phyloP scores from a whole-genome alignment of 768 basidiomycete species.

The Daedalea quercina region DNA sequence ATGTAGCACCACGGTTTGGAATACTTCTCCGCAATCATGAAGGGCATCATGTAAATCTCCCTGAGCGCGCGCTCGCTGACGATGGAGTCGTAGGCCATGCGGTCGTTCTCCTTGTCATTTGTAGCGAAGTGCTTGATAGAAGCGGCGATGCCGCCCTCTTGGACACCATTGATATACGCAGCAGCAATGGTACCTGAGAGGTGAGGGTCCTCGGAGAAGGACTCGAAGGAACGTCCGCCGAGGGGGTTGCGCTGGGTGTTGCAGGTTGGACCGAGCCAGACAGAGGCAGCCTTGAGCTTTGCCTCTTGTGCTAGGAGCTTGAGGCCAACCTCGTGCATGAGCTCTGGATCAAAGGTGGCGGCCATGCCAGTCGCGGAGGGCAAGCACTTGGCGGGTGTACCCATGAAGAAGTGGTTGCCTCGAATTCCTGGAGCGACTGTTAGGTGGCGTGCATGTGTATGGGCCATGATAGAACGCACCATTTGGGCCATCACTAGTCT shows the following conservation, averaged over 20 bases:
- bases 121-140: slow-evolving; percentile 80
- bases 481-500: slow-evolving; percentile 80
- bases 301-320: slow-evolving; percentile 68
- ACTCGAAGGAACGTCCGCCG: slow-evolving; percentile 61
- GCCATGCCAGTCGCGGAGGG: slow-evolving; percentile 73
- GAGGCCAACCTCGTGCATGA: slow-evolving; percentile 54
- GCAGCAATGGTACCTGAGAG: slow-evolving; percentile 67
- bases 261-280: slow-evolving; percentile 75
- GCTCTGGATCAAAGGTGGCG: slow-evolving; percentile 64
- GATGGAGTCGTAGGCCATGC: slow-evolving; percentile 51
- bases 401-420: slow-evolving; percentile 76
- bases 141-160: slow-evolving; percentile 67
- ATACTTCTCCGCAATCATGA: slow-evolving; percentile 48
- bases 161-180: slow-evolving; percentile 71
- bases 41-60: slow-evolving; percentile 59
- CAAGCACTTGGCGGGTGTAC: slow-evolving; percentile 73
- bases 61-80: slow-evolving; percentile 44
- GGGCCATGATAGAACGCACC: slow-evolving; percentile 31
- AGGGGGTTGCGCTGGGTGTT: slow-evolving; percentile 80
- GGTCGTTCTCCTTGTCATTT: slow-evolving; percentile 81
- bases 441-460: neutral
- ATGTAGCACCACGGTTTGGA: slow-evolving; percentile 49
- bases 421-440: slow-evolving; percentile 34
- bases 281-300: slow-evolving; percentile 59
- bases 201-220: slow-evolving; percentile 73